Evolutionary conservation across 148 eudicot genomes (phyloP).

Genomic region (Vaccinium corymbosum): DNA sequence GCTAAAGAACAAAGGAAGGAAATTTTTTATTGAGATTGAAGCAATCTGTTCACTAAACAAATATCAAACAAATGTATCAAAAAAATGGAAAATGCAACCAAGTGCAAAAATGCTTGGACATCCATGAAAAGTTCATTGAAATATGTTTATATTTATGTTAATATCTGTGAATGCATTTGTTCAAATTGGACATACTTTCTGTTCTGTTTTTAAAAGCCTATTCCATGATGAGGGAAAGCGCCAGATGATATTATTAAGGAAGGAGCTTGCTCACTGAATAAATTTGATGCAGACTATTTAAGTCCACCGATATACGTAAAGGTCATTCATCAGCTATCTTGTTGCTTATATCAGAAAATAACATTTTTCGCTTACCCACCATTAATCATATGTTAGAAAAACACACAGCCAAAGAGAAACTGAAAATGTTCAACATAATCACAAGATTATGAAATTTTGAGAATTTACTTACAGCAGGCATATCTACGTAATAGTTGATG

Average conservation of each 20-base stretch:
- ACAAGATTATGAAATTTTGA: not conserved
- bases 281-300: not conserved
- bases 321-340: slow-evolving; percentile 1
- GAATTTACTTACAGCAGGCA: slow-evolving; percentile 55
- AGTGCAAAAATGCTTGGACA: not conserved
- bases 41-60: not conserved
- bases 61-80: not conserved
- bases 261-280: not conserved
- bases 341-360: not conserved
- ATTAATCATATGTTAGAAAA: too few species aligned
- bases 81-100: not conserved
- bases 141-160: not conserved
- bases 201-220: not conserved
- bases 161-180: not conserved
- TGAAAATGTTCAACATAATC: not conserved
- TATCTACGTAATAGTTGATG: slow-evolving; percentile 55
- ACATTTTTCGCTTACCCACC: not conserved
- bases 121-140: not conserved
- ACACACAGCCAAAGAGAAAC: not conserved
- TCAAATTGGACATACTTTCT: not conserved
- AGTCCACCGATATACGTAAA: not conserved
- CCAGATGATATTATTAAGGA: not conserved
- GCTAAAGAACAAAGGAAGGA: not conserved
- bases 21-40: not conserved
- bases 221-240: not conserved